Evolutionary conservation across 768 basidiomycete genomes (phyloP), one percentile per base, ranked within the genome.

Genomic region (Serpula lacrymans): DNA sequence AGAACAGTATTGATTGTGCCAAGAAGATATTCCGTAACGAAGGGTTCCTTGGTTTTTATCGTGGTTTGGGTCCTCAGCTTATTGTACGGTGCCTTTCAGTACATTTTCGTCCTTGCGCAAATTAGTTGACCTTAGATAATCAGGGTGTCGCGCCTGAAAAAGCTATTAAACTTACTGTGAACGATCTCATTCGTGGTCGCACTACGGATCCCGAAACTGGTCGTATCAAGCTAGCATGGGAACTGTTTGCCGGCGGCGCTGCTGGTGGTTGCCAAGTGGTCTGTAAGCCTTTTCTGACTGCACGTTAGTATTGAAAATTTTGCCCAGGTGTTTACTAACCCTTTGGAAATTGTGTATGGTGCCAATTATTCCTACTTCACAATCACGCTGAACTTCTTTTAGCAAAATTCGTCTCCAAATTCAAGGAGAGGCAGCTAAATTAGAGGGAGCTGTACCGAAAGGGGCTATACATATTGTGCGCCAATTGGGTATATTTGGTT

Each of bases 221-320:
- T 10, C 78, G 91, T 40, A 99, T 99, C 62, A 78, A 83, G 43
- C 57, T 96, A n/a, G 52, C 54, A n/a, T 93, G 90, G 88, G 96
- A 99, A 64, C 51, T 98, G 13, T 43, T 88, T 5, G 95, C 95
- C 24, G 96, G 96, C 68, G 96, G 87, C 52, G 70, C 76, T 26
- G 96, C 96, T 27, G 96, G 96, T 58, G 96, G 85, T 55, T 94
- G 90, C 59, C 96, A 99, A 84, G 96, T 99, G 57, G 94, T 96
- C 62, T 47, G 89, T 81, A 38, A 20, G 25, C 20, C 23, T 36
- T 27, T 21, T 33, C 16, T 21, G 36, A 26, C 29, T 34, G 20
- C 23, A 47, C 34, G 9, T 39, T 39, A 21, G 44, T 22, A 11
- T 45, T 38, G 29, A 44, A 6, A 22, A 29, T 42, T 46, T 55